phyloP scores from a whole-genome alignment of 1,284 basidiomycete species.

The Fomitopsis palustris region DNA sequence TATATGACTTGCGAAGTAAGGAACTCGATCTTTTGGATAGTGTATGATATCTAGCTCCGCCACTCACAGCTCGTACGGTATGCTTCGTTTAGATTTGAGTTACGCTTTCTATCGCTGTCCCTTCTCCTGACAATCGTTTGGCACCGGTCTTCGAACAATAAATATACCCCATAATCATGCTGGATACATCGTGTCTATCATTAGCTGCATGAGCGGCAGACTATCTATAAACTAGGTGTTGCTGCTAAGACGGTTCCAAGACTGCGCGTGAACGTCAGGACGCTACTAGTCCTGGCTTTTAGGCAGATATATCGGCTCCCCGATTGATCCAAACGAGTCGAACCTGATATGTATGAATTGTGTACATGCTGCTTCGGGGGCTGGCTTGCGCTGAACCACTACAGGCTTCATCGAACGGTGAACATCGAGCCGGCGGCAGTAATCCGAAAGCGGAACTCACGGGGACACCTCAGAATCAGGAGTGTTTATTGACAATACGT shows the following conservation, averaged over 20 bases:
- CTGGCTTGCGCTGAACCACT: too few relatives aligned
- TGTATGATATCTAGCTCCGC: background rate
- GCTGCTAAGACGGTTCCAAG: too few relatives aligned
- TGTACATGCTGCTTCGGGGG: too few relatives aligned
- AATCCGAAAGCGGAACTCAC: too few relatives aligned
- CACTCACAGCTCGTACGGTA: background rate
- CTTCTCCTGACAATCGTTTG: background rate
- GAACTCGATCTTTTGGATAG: background rate
- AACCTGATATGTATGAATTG: too few relatives aligned
- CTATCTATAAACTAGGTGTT: too few relatives aligned
- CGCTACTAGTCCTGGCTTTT: too few relatives aligned
- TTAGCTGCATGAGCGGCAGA: background rate
- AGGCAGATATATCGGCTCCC: too few relatives aligned
- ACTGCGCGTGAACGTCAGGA: too few relatives aligned
- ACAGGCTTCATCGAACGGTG: too few relatives aligned
- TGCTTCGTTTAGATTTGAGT: background rate
- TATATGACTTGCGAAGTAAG: background rate
- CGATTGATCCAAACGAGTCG: too few relatives aligned
- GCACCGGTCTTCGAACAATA: background rate
- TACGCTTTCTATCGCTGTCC: background rate
- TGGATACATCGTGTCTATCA: background rate
- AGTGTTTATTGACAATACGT: background rate
- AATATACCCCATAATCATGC: background rate
- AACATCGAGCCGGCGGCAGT: too few relatives aligned
- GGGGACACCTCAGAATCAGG: background rate